Percentiles rank a stretch among this genome's conserved stretches.
These are phyloP conservation scores for Suillus sp. DNA, from an alignment of 768 basidiomycete species.

Conservation along the genomic window DNA sequence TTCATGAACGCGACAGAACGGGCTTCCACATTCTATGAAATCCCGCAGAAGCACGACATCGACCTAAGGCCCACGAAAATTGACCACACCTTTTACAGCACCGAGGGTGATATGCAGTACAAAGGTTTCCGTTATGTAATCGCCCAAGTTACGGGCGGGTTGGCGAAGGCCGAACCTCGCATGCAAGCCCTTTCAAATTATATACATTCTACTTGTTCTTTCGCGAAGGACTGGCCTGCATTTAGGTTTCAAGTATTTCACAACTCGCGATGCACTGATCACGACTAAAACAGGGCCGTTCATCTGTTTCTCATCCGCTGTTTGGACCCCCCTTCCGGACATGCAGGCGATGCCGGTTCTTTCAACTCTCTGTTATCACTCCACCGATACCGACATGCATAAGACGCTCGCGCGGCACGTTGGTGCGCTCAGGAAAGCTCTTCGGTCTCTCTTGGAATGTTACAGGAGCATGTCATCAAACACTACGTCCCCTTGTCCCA, in stretches of 20 bases:
- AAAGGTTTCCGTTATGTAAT: too few relatives aligned
- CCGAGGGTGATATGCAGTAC: too few relatives aligned
- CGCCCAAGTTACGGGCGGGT: too few relatives aligned
- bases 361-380: constrained; percentile 28
- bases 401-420: constrained; percentile 24
- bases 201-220: too few relatives aligned
- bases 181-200: too few relatives aligned
- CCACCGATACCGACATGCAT: constrained; percentile 22
- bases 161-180: too few relatives aligned
- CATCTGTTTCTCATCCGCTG: constrained; percentile 31
- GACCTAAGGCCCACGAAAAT: too few relatives aligned
- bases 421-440: constrained; percentile 29
- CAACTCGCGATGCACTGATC: neutral
- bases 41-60: too few relatives aligned
- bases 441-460: constrained; percentile 24
- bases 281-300: constrained; percentile 19
- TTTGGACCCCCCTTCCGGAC: constrained; percentile 25
- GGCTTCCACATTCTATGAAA: too few relatives aligned
- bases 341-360: constrained; percentile 28
- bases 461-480: constrained; percentile 15
- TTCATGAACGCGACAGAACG: too few relatives aligned
- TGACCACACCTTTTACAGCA: too few relatives aligned
- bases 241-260: neutral
- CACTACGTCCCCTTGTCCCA: neutral
- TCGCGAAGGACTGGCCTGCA: too few relatives aligned